Evolutionary conservation across 805 yeast genomes (phyloP).

Genomic region (Metschnikowia orientalis): DNA sequence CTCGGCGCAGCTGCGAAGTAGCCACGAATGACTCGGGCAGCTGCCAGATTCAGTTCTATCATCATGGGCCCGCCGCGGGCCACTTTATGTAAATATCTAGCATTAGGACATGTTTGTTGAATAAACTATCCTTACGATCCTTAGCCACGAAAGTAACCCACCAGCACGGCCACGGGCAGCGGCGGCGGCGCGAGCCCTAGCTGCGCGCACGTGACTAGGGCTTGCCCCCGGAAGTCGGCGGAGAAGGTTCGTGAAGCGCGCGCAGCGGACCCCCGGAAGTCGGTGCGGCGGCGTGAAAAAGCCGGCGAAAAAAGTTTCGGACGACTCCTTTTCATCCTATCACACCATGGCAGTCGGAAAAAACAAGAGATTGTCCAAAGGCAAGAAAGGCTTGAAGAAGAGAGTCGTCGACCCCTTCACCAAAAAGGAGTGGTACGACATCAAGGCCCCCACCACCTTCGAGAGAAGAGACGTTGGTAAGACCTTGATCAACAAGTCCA

Average conservation of each 20-base stretch:
- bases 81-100: conserved; percentile 20
- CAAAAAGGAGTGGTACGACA: conserved; percentile 98
- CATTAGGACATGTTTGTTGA: conserved; percentile 42
- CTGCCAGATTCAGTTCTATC: conserved; percentile 16
- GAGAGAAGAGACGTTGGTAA: conserved; percentile 99
- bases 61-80: conserved; percentile 1
- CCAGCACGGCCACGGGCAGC: too few species aligned
- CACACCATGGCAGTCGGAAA: conserved; percentile 72
- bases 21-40: conserved; percentile 37
- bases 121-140: conserved; percentile 40
- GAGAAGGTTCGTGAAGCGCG: background rate
- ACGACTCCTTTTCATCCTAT: conserved; percentile 8
- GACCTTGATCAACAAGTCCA: conserved; percentile 96
- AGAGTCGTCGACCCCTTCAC: conserved; percentile 99
- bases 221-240: conserved; percentile 7
- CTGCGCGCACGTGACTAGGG: conserved; percentile 12
- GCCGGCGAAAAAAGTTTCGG: conserved; percentile 4
- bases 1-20: conserved; percentile 21
- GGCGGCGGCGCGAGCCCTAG: conserved; percentile 7
- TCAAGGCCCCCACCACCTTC: conserved; percentile 97
- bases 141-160: too few species aligned
- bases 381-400: conserved; percentile 98
- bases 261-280: conserved; percentile 6
- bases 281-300: conserved; percentile 5
- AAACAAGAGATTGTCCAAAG: conserved; percentile 83